Evolutionary conservation across 2,329 filamentous ascomycete genomes (phyloP).

Genomic region (Calonectria henricotiae): DNA sequence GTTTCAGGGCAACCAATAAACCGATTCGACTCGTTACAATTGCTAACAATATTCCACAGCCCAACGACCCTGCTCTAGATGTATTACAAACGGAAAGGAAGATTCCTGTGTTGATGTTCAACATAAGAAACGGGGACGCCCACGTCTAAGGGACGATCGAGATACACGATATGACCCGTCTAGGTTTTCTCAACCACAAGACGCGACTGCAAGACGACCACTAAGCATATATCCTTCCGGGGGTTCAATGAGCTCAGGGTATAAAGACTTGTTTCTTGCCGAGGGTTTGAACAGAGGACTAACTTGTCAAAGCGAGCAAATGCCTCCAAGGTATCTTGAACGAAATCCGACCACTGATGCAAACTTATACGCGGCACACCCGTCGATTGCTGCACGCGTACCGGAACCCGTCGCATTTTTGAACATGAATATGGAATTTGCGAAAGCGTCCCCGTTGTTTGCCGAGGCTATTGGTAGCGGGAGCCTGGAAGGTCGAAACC

Average conservation of each 20-base stretch:
- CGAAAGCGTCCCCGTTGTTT: slow-evolving; percentile 72
- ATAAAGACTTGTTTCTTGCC: slow-evolving; percentile 65
- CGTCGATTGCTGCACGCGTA: slow-evolving; percentile 60
- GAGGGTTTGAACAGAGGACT: slow-evolving; percentile 69
- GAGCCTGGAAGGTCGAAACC: slow-evolving; percentile 65
- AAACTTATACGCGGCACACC: slow-evolving; percentile 65
- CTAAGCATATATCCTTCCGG: slow-evolving; percentile 68
- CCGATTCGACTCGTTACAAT: not conserved
- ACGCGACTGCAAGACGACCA: slow-evolving; percentile 66
- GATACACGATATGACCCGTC: slow-evolving; percentile 72
- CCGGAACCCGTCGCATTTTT: slow-evolving; percentile 73
- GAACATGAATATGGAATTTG: slow-evolving; percentile 72
- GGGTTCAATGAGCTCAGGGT: slow-evolving; percentile 62
- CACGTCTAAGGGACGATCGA: slow-evolving; percentile 82
- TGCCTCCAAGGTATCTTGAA: slow-evolving; percentile 68
- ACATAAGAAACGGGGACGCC: slow-evolving; percentile 88
- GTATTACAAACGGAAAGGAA: slow-evolving; percentile 84
- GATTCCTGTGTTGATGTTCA: slow-evolving; percentile 87
- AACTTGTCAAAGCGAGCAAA: slow-evolving; percentile 66
- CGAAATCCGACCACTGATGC: slow-evolving; percentile 67
- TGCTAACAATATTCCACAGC: slow-evolving; percentile 66
- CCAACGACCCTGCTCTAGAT: slow-evolving; percentile 84
- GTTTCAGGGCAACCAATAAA: not conserved
- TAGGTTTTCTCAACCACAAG: slow-evolving; percentile 65
- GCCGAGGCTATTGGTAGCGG: slow-evolving; percentile 69